Conservation (phyloP, 345 rosid genomes). For the Boechera stricta region DNA sequence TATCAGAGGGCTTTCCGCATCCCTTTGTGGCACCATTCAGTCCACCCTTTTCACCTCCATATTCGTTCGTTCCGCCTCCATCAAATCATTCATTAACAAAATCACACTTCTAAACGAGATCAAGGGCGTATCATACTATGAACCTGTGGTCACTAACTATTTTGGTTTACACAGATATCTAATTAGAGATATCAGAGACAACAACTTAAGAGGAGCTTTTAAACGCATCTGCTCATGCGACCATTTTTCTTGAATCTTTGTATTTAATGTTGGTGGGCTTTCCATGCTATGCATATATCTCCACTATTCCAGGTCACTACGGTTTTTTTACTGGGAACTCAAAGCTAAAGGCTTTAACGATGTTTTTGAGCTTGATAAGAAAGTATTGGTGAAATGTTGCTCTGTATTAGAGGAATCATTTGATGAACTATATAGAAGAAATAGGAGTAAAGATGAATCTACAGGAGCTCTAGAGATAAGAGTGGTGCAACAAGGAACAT, state of each 20-base stretch:
- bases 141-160: constrained; percentile 65
- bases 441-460: constrained; percentile 48
- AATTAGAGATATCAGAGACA: constrained; percentile 64
- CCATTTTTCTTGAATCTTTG: constrained; percentile 48
- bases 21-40: no score
- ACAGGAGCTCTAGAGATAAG: constrained; percentile 71
- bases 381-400: constrained; percentile 65
- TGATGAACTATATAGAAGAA: constrained; percentile 52
- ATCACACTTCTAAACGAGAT: no score
- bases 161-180: constrained; percentile 64
- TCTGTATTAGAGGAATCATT: constrained; percentile 58
- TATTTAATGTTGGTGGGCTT: constrained; percentile 55
- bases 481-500: constrained; percentile 62
- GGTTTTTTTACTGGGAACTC: constrained; percentile 68
- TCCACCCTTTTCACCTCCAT: no score
- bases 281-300: constrained; percentile 58
- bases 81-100: no score
- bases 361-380: constrained; percentile 39
- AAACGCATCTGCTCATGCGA: constrained; percentile 57
- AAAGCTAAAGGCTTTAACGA: constrained; percentile 37
- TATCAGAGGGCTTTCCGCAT: no score
- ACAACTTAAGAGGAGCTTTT: constrained; percentile 70
- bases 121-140: constrained; percentile 43
- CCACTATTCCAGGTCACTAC: constrained; percentile 63
- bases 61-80: no score